A percentile compares a stretch with the other conserved stretches of the same genome.
phyloP scores from a whole-genome alignment of 1,284 basidiomycete genomes.

The Heterobasidion parviporum region DNA sequence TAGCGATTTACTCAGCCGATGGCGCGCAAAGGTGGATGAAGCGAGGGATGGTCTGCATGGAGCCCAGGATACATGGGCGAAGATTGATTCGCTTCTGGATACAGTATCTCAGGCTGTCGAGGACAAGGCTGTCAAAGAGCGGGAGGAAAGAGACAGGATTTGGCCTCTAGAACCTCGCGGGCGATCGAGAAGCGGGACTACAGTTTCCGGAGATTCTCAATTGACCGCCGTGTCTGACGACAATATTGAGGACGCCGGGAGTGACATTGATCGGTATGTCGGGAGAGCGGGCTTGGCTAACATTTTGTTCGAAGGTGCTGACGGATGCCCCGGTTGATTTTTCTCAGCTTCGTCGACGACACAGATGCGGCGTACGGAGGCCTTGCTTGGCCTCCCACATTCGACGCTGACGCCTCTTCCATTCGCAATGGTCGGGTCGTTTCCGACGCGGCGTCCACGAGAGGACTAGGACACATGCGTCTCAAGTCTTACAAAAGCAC shows the following conservation, averaged over 20 bases:
- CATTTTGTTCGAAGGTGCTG: too few relatives aligned
- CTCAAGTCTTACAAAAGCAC: constrained; percentile 12
- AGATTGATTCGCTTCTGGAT: constrained; percentile 21
- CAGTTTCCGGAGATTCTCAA: constrained; percentile 6
- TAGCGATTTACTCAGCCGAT: constrained; percentile 34
- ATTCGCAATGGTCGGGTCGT: too few relatives aligned
- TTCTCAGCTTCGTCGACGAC: background rate
- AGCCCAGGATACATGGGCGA: constrained; percentile 31
- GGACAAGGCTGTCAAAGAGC: constrained; percentile 19
- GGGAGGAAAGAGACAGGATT: background rate
- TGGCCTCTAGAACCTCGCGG: background rate
- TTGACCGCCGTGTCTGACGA: constrained; percentile 4
- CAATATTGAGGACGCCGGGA: background rate
- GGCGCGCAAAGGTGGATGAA: constrained; percentile 43
- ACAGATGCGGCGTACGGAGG: background rate
- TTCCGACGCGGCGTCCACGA: background rate
- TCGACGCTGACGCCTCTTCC: too few relatives aligned
- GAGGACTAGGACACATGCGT: constrained; percentile 2
- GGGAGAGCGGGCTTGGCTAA: background rate
- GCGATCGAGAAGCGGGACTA: constrained; percentile 10
- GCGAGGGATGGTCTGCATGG: constrained; percentile 38
- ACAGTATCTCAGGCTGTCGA: constrained; percentile 35
- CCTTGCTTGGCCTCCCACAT: background rate
- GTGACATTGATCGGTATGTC: background rate
- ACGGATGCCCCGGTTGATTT: background rate